Percentiles rank a stretch among this genome's conserved stretches.
phyloP scores from a whole-genome alignment of 352 stramenopile genomes.

The Salisapilia sapeloensis region DNA sequence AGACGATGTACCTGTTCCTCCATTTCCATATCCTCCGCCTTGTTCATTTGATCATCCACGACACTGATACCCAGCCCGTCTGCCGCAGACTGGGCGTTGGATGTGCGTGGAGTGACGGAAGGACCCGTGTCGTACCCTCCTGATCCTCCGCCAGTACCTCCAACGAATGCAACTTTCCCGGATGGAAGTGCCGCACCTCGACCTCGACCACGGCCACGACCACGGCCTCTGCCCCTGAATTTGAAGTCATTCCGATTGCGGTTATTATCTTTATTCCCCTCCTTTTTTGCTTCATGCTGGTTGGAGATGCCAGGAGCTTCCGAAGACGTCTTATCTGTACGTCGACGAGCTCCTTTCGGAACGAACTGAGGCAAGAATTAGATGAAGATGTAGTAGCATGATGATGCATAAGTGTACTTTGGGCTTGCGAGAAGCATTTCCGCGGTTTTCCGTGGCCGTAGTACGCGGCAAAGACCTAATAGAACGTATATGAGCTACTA shows the following conservation, averaged over 20 bases:
- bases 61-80: slow-evolving; percentile 76
- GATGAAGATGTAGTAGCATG: background rate
- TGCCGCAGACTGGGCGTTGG: slow-evolving; percentile 30
- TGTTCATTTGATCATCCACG: slow-evolving; percentile 43
- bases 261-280: slow-evolving; percentile 15
- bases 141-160: slow-evolving; percentile 1
- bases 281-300: background rate
- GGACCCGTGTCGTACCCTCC: slow-evolving; percentile 23
- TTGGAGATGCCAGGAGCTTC: slow-evolving; percentile 7
- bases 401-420: background rate
- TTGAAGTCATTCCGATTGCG: slow-evolving; percentile 19
- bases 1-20: slow-evolving; percentile 15
- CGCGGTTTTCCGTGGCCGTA: no score
- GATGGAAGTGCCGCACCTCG: slow-evolving; percentile 28
- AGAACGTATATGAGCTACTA: no score
- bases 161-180: slow-evolving; percentile 14
- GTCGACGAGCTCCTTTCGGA: slow-evolving; percentile 48
- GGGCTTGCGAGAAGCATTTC: no score
- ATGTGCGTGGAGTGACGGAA: slow-evolving; percentile 14
- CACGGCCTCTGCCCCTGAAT: slow-evolving; percentile 21
- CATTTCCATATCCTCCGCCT: slow-evolving; percentile 21
- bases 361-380: slow-evolving; percentile 23
- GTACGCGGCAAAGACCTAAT: no score
- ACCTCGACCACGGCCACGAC: slow-evolving; percentile 24
- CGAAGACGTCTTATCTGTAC: slow-evolving; percentile 11